Evolutionary conservation across 441 rosid genomes (phyloP).

Genomic region (Croton setiger): DNA sequence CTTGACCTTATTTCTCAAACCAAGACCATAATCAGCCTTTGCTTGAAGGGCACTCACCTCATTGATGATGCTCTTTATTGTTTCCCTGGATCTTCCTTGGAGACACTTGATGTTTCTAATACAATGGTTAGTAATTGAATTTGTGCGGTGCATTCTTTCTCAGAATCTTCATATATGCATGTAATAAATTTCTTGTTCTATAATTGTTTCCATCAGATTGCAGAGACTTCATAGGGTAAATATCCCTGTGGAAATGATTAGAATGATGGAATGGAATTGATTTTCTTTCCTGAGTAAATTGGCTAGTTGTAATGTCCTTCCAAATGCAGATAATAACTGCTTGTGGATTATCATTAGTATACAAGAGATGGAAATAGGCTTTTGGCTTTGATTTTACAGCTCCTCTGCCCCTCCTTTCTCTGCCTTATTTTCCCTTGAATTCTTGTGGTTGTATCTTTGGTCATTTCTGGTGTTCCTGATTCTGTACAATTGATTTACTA

Average conservation of each 20-base stretch:
- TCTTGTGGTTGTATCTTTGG: neutral
- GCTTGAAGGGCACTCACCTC: conserved; percentile 61
- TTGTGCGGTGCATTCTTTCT: conserved; percentile 6
- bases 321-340: neutral
- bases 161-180: neutral
- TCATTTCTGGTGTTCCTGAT: neutral
- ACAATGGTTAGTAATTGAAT: conserved; percentile 53
- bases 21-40: conserved; percentile 51
- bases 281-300: neutral
- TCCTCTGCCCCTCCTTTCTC: no score
- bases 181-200: neutral
- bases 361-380: neutral
- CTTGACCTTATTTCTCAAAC: conserved; percentile 48
- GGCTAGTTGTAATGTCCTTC: neutral
- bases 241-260: neutral
- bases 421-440: neutral
- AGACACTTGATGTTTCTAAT: conserved; percentile 70
- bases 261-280: neutral
- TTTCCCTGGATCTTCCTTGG: conserved; percentile 65
- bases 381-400: neutral
- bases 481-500: no score
- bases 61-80: conserved; percentile 48
- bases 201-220: neutral
- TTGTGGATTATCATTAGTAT: neutral
- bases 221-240: neutral